phyloP scores from a whole-genome alignment of 129 eudicot genomes.

The Erigeron canadensis region DNA sequence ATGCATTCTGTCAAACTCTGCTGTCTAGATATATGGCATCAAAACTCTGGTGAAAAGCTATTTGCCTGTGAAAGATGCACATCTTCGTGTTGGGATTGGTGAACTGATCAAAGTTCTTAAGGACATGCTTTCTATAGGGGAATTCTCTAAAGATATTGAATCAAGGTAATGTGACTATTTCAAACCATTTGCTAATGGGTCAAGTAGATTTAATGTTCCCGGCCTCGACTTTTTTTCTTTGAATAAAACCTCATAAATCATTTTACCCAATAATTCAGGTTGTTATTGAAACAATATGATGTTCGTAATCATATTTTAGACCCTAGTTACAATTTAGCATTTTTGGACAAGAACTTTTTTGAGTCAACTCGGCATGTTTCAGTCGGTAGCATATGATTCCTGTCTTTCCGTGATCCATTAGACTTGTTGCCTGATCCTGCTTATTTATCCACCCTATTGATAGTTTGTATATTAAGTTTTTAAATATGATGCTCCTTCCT shows the following conservation, averaged over 20 bases:
- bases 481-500: not conserved
- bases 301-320: not conserved
- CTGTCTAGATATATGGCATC: constrained; percentile 75
- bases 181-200: not conserved
- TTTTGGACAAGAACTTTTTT: not conserved
- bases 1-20: constrained; percentile 4
- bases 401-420: not conserved
- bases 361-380: not conserved
- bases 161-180: constrained; percentile 54
- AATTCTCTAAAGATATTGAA: constrained; percentile 61
- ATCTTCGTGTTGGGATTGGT: constrained; percentile 83
- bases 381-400: not conserved
- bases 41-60: constrained; percentile 91
- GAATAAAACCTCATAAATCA: not conserved
- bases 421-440: too few species aligned
- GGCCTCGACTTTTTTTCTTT: too few species aligned
- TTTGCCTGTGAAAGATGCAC: constrained; percentile 87
- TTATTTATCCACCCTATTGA: not conserved
- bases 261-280: not conserved
- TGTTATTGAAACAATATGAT: not conserved
- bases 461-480: constrained; percentile 9
- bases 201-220: not conserved
- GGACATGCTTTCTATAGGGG: constrained; percentile 72
- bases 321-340: not conserved
- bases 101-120: constrained; percentile 58